phyloP scores from a whole-genome alignment of 2,329 filamentous ascomycete species.

The Blumeria hordei region DNA sequence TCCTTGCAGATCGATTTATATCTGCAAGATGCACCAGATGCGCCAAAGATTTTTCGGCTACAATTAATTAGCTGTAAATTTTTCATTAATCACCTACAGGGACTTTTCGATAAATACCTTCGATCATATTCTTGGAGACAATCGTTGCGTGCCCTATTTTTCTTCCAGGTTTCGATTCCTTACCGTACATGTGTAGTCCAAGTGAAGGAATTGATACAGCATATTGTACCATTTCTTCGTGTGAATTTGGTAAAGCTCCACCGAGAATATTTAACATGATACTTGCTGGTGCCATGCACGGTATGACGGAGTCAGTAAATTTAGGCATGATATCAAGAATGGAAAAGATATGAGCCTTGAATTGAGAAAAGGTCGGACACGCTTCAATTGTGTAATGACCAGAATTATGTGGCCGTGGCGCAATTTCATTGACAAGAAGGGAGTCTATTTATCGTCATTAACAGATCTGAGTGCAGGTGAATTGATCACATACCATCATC shows the following conservation, averaged over 20 bases:
- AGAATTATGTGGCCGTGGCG: conserved; percentile 25
- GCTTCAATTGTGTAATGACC: conserved; percentile 93
- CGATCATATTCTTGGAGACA: conserved; percentile 39
- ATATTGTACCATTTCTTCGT: conserved; percentile 26
- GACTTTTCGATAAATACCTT: conserved; percentile 12
- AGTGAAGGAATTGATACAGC: conserved; percentile 33
- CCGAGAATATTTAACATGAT: conserved; percentile 72
- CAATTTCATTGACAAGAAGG: conserved; percentile 9
- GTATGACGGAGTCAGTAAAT: conserved; percentile 15
- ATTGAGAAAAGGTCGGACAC: conserved; percentile 68
- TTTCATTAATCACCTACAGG: too few relatives aligned
- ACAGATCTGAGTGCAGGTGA: neutral
- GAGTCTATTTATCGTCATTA: neutral
- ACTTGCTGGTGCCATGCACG: conserved; percentile 17
- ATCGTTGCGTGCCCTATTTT: conserved; percentile 93
- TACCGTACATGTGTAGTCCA: conserved; percentile 73
- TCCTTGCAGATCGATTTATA: too few relatives aligned
- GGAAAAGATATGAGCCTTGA: conserved; percentile 56
- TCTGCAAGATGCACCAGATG: too few relatives aligned
- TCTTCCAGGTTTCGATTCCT: conserved; percentile 61
- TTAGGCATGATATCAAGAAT: conserved; percentile 36
- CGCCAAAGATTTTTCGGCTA: too few relatives aligned
- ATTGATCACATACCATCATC: conserved; percentile 26
- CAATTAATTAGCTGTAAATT: too few relatives aligned
- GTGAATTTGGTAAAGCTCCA: conserved; percentile 38